phyloP scores from a whole-genome alignment of 2,329 filamentous ascomycete genomes.

The Talaromyces sp. region DNA sequence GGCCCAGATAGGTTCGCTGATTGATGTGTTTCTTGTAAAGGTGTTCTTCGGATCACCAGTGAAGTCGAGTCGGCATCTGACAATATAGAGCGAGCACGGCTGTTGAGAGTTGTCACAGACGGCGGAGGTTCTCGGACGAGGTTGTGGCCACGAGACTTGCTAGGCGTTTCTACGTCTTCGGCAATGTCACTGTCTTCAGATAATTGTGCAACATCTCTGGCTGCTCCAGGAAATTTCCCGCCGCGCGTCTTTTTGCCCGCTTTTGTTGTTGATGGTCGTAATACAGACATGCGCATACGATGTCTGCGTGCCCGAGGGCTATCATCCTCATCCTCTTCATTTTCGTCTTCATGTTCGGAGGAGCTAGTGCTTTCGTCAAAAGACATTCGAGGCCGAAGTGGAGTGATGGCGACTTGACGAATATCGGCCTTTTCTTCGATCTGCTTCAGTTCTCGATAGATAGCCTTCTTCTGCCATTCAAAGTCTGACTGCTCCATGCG shows the following conservation, averaged over 20 bases:
- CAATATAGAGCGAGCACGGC: conserved; percentile 30
- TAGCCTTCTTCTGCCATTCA: conserved; percentile 42
- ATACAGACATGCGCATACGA: conserved; percentile 42
- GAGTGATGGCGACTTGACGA: conserved; percentile 32
- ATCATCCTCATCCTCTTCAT: conserved; percentile 25
- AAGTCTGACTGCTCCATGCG: conserved; percentile 37
- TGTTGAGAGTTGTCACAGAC: conserved; percentile 29
- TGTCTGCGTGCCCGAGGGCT: conserved; percentile 26
- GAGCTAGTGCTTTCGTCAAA: conserved; percentile 30
- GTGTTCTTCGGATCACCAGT: conserved; percentile 25
- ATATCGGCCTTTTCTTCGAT: conserved; percentile 27
- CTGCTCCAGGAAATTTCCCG: background rate
- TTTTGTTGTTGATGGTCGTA: conserved; percentile 44
- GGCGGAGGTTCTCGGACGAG: conserved; percentile 33
- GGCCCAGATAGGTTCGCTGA: conserved; percentile 22
- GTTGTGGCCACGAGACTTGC: conserved; percentile 31
- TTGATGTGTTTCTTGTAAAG: conserved; percentile 29
- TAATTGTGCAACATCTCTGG: conserved; percentile 23
- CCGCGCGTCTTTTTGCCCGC: conserved; percentile 30
- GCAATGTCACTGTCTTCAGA: conserved; percentile 31
- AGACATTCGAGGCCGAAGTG: conserved; percentile 30
- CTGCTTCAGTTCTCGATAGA: conserved; percentile 41
- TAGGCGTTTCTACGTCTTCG: conserved; percentile 33
- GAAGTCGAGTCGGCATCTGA: conserved; percentile 26
- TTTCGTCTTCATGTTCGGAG: conserved; percentile 14